These are phyloP conservation scores for Cruciata laevipes DNA, from an alignment of 257 asterid species.

Conservation along the genomic window DNA sequence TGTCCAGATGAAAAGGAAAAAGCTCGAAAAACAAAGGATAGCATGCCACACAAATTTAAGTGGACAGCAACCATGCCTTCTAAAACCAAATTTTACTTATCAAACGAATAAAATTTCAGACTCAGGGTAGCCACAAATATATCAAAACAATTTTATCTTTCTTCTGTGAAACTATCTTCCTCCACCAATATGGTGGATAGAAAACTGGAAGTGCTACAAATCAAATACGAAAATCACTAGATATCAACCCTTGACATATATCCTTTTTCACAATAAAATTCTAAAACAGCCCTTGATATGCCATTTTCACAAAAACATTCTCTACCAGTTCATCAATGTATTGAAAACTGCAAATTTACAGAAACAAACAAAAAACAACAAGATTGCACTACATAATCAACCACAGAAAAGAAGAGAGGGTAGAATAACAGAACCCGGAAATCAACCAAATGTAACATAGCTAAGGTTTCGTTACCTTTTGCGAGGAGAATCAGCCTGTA, in stretches of 20 bases:
- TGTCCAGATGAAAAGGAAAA: background rate
- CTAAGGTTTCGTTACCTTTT: conserved; percentile 36
- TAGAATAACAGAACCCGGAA: background rate
- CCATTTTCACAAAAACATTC: background rate
- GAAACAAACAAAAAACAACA: background rate
- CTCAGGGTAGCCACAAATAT: background rate
- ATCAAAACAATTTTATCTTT: background rate
- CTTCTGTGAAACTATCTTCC: background rate
- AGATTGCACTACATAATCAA: background rate
- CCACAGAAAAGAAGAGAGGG: background rate
- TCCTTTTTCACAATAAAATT: no score
- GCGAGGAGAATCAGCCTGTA: conserved; percentile 83
- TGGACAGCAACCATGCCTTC: background rate
- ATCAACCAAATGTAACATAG: background rate
- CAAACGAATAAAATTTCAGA: background rate
- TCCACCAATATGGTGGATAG: background rate
- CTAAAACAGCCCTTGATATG: background rate
- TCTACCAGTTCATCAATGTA: background rate
- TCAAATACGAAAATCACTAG: background rate
- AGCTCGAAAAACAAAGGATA: background rate
- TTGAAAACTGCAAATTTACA: background rate
- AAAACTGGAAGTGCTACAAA: background rate
- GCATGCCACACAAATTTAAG: background rate
- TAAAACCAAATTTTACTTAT: background rate
- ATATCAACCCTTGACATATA: no score